phyloP scores from a whole-genome alignment of 2,329 filamentous ascomycete species.

The Ceratocystis diversiconidia region DNA sequence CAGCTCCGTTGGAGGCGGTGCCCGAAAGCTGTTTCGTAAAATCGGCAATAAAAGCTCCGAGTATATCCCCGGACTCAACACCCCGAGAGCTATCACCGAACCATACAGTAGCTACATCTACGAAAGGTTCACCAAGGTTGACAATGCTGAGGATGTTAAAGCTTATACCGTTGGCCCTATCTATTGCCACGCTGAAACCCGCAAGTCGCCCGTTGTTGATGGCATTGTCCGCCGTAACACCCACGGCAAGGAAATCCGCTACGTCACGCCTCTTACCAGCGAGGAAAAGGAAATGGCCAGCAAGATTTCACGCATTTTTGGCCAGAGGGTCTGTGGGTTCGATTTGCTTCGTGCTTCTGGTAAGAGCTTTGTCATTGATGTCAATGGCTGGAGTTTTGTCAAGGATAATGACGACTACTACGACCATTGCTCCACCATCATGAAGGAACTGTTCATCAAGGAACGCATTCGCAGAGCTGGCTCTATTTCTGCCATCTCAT shows the following conservation, averaged over 20 bases:
- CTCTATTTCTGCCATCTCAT: slow-evolving; percentile 35
- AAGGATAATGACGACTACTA: slow-evolving; percentile 99
- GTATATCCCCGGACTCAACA: slow-evolving; percentile 60
- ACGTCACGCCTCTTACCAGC: slow-evolving; percentile 70
- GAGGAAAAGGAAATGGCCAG: slow-evolving; percentile 77
- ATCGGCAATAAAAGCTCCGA: slow-evolving; percentile 99
- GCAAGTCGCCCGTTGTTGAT: slow-evolving; percentile 94
- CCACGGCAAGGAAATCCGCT: slow-evolving; percentile 91
- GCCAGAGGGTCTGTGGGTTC: slow-evolving; percentile 90
- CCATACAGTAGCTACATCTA: slow-evolving; percentile 79
- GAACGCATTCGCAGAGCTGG: slow-evolving; percentile 52
- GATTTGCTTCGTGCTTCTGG: slow-evolving; percentile 78
- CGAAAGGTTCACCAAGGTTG: slow-evolving; percentile 90
- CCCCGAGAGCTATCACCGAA: slow-evolving; percentile 72
- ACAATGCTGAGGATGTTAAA: slow-evolving; percentile 96
- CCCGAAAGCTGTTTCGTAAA: slow-evolving; percentile 84
- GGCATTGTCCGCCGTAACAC: slow-evolving; percentile 91
- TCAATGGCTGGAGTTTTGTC: slow-evolving; percentile 99
- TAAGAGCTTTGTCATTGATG: slow-evolving; percentile 93
- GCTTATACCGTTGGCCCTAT: slow-evolving; percentile 89
- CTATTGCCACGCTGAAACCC: slow-evolving; percentile 92
- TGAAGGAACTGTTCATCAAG: slow-evolving; percentile 75
- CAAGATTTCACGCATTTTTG: slow-evolving; percentile 82
- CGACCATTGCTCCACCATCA: slow-evolving; percentile 71
- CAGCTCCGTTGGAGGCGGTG: slow-evolving; percentile 71